Conservation (phyloP, 352 stramenopile genomes). For the Saprolegnia parasitica region DNA sequence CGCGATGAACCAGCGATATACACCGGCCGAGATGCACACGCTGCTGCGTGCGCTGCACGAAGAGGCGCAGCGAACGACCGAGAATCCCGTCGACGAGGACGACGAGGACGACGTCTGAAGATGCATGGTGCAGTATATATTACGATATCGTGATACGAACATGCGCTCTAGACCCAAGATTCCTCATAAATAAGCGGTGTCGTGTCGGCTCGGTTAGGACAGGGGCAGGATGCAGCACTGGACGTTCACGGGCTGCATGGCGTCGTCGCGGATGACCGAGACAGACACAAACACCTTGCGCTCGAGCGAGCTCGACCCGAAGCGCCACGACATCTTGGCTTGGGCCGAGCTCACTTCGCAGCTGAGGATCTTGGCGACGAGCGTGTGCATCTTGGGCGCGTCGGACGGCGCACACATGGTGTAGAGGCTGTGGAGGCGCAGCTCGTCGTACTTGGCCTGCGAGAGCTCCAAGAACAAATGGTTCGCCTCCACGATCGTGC, state of each 20-base stretch:
- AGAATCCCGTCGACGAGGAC: background rate
- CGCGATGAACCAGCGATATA: slow-evolving; percentile 91
- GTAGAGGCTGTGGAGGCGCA: slow-evolving; percentile 71
- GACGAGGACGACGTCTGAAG: background rate
- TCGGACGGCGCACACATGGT: slow-evolving; percentile 74
- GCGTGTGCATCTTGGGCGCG: slow-evolving; percentile 74
- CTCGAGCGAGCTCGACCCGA: slow-evolving; percentile 51
- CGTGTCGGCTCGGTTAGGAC: background rate
- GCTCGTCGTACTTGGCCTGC: slow-evolving; percentile 74
- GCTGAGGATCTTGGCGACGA: slow-evolving; percentile 68
- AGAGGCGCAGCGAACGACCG: background rate
- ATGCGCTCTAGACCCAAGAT: background rate
- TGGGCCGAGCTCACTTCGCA: slow-evolving; percentile 73
- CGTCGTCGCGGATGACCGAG: slow-evolving; percentile 74
- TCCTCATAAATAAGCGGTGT: slow-evolving; percentile 2
- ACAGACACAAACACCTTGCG: slow-evolving; percentile 81
- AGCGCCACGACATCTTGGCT: slow-evolving; percentile 84
- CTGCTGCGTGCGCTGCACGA: slow-evolving; percentile 38
- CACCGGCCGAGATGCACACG: slow-evolving; percentile 64
- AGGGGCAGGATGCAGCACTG: slow-evolving; percentile 75
- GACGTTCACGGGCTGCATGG: slow-evolving; percentile 68
- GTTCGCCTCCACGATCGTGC: slow-evolving; percentile 76
- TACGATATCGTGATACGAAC: no score
- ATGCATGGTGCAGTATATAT: no score
- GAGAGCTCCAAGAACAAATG: slow-evolving; percentile 68